Conservation (phyloP, 495 filamentous ascomycete genomes). For the Staphylotrichum longicolle region DNA sequence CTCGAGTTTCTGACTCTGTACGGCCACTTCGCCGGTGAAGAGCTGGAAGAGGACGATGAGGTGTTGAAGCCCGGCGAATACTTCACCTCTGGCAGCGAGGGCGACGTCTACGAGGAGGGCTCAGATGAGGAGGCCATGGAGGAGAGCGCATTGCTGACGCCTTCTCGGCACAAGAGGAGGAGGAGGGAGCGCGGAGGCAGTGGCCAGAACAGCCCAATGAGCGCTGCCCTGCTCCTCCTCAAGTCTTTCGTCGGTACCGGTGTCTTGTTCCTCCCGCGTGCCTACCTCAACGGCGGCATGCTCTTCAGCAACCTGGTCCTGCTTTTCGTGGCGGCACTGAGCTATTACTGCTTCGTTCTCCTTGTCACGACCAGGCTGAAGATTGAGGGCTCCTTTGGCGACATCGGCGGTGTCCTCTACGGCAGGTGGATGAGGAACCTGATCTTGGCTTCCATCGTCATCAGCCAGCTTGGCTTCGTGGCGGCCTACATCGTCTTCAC, state of each 20-base stretch:
- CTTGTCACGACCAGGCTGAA: constrained; percentile 82
- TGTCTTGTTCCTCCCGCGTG: constrained; percentile 91
- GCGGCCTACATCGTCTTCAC: constrained; percentile 99
- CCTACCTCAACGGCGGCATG: constrained; percentile 94
- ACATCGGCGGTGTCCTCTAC: constrained; percentile 90
- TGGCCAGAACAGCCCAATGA: constrained; percentile 69
- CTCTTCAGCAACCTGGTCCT: constrained; percentile 91
- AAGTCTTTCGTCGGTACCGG: constrained; percentile 98
- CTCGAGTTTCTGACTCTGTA: constrained; percentile 93
- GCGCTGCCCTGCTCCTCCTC: constrained; percentile 77
- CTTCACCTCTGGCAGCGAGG: constrained; percentile 68
- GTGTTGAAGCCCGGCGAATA: constrained; percentile 80
- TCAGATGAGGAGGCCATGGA: constrained; percentile 73
- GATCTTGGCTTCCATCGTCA: constrained; percentile 85
- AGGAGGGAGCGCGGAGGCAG: constrained; percentile 66
- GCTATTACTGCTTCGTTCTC: constrained; percentile 95
- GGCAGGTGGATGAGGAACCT: constrained; percentile 83
- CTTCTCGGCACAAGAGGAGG: constrained; percentile 65
- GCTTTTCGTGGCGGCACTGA: constrained; percentile 74
- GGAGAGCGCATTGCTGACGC: constrained; percentile 74
- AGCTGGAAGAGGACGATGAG: constrained; percentile 94
- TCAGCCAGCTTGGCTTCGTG: constrained; percentile 93
- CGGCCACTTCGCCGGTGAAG: constrained; percentile 95
- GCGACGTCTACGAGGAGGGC: constrained; percentile 46
- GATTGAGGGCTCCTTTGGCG: constrained; percentile 88